Evolutionary conservation across 495 filamentous ascomycete species (phyloP), one percentile per base, ranked within the genome.

Genomic region (Cladorrhinum samala): DNA sequence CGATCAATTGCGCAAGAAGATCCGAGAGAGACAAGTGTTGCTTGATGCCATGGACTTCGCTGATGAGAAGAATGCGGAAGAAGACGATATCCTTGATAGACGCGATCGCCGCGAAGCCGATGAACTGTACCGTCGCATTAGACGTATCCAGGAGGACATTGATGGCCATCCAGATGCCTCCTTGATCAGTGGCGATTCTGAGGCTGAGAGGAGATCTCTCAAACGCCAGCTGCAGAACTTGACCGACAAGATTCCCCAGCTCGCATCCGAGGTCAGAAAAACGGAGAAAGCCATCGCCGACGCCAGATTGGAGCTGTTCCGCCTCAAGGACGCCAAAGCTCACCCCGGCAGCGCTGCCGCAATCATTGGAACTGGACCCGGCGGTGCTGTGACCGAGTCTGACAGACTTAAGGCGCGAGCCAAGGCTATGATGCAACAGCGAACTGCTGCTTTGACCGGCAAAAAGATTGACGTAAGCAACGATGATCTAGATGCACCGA

Each of bases 11-110:
- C 83, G 78, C 24, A 99, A 97, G 77, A 89, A 89, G 68, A 90
- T 99, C 55, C 88, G 84, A 42, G 94, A 99, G 73, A 91, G 93
- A 65, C 89, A 95, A 68, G 82, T 99, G 14, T 76, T 99, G 60
- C 77, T 99, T n/a, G 92, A 97, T 66, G 93, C 94, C 2, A 91
- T 95, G 67, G 94, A 99, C 63, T 96, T 96, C 68, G 87, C 90
- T 60, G 94, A 97, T 58, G 91, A 96, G 69, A 88, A 88, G 64
- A 78, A 81, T 43, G 83, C 81, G 2, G 94, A 97, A 60, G 87
- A 96, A 66, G 93, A 97, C 56, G 93, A 96, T 55, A 84, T 84
- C 17, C 78, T 96, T 21, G 94, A 97, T 62, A 84, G 93, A 42
- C 82, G 85, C 51, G 94, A 99, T 68, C 82, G 90, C 49, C 84